phyloP scores from a whole-genome alignment of 2,329 filamentous ascomycete genomes.

The Pleochaeta shiraiana region DNA sequence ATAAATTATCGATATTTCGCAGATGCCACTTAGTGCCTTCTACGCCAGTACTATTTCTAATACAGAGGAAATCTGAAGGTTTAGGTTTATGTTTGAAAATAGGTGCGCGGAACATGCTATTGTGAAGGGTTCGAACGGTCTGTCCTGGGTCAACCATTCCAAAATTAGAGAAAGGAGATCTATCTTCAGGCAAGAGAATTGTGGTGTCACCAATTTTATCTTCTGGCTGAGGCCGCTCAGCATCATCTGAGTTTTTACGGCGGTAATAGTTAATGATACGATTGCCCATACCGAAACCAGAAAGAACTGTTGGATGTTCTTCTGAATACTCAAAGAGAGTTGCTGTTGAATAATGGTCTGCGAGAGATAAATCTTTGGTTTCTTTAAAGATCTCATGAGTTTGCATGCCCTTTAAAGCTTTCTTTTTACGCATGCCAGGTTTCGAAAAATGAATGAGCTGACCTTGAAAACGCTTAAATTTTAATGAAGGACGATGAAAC shows the following conservation, averaged over 20 bases:
- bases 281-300: slow-evolving; percentile 95
- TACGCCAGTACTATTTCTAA: slow-evolving; percentile 58
- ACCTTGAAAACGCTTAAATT: slow-evolving; percentile 44
- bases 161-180: slow-evolving; percentile 89
- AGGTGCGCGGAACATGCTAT: slow-evolving; percentile 85
- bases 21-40: slow-evolving; percentile 65
- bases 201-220: slow-evolving; percentile 72
- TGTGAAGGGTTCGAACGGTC: slow-evolving; percentile 76
- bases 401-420: slow-evolving; percentile 59
- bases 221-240: slow-evolving; percentile 20
- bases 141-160: slow-evolving; percentile 83
- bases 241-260: slow-evolving; percentile 45
- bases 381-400: slow-evolving; percentile 57
- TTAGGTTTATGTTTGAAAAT: slow-evolving; percentile 72
- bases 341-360: slow-evolving; percentile 61
- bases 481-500: slow-evolving; percentile 64
- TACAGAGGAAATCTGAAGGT: slow-evolving; percentile 65
- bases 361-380: slow-evolving; percentile 65
- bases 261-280: slow-evolving; percentile 95
- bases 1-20: slow-evolving; percentile 76
- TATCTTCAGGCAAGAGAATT: slow-evolving; percentile 77
- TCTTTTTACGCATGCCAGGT: slow-evolving; percentile 54
- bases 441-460: slow-evolving; percentile 52
- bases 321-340: slow-evolving; percentile 92
- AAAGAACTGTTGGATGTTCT: slow-evolving; percentile 74